Percentiles rank a stretch among this genome's conserved stretches.
phyloP scores from a whole-genome alignment of 129 eudicot genomes.

The Kitagawia praeruptora region DNA sequence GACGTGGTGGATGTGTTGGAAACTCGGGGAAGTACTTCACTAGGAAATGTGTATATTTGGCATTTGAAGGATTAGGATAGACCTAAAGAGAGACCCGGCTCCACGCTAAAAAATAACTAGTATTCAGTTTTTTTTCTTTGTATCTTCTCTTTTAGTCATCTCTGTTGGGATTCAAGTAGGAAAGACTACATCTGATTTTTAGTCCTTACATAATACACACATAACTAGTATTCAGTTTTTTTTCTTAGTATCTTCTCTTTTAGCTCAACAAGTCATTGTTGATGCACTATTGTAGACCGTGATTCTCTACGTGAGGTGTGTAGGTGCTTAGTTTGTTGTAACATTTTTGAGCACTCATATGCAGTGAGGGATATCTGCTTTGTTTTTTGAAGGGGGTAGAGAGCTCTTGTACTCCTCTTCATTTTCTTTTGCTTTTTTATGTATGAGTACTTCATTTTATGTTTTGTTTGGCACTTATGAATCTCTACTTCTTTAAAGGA shows the following conservation, averaged over 20 bases:
- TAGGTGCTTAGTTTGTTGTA: no score
- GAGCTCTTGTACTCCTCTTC: not conserved
- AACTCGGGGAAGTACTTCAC: not conserved
- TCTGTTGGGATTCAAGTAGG: not conserved
- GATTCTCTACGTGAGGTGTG: no score
- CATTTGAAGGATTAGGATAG: not conserved
- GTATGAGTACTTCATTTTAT: not conserved
- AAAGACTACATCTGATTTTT: not conserved
- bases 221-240: no score
- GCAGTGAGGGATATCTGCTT: no score
- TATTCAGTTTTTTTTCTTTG: no score
- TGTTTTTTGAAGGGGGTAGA: no score
- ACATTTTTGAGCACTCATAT: no score
- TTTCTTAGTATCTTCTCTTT: no score
- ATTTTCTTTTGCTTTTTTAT: not conserved
- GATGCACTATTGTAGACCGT: no score
- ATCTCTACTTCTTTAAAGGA: not conserved
- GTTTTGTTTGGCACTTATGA: not conserved
- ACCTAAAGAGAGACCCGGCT: not conserved
- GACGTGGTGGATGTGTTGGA: not conserved
- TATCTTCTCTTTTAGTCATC: not conserved
- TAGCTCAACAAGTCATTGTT: no score
- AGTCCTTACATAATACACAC: no score
- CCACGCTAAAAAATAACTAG: no score
- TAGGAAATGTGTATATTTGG: not conserved